phyloP scores from a whole-genome alignment of 257 asterid species.

The Gentiana dahurica region DNA sequence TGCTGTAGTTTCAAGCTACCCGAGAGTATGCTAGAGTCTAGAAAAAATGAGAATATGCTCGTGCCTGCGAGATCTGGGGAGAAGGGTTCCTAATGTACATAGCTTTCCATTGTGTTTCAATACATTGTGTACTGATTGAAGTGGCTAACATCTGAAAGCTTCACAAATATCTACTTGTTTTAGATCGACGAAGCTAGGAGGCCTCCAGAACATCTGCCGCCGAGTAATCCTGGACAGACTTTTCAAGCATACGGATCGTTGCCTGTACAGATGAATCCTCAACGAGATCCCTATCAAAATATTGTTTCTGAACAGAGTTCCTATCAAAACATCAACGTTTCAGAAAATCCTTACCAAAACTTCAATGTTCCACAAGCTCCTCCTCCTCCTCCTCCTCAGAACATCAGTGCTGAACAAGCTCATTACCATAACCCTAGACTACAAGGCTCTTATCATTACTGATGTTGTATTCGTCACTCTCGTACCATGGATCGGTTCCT shows the following conservation, averaged over 20 bases:
- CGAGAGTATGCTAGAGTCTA: too few relatives aligned
- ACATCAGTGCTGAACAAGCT: conserved; percentile 24
- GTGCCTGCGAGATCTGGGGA: too few relatives aligned
- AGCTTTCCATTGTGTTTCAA: too few relatives aligned
- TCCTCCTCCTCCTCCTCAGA: conserved; percentile 39
- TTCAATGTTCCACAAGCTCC: conserved; percentile 29
- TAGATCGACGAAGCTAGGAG: conserved; percentile 38
- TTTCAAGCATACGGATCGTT: conserved; percentile 30
- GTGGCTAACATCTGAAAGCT: background rate
- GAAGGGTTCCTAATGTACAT: too few relatives aligned
- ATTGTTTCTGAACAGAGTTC: conserved; percentile 22
- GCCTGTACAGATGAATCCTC: conserved; percentile 22
- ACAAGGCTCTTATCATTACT: conserved; percentile 43
- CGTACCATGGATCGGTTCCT: conserved; percentile 20
- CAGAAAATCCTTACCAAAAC: conserved; percentile 16
- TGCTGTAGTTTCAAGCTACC: too few relatives aligned
- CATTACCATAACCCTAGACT: conserved; percentile 31
- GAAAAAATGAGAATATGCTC: too few relatives aligned
- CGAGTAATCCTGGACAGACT: background rate
- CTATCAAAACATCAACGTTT: conserved; percentile 24
- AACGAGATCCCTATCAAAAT: conserved; percentile 23
- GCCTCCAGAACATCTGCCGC: too few relatives aligned
- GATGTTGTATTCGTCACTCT: conserved; percentile 16
- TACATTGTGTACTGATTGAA: too few relatives aligned
- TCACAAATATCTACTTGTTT: conserved; percentile 5